phyloP scores from a whole-genome alignment of 2,329 filamentous ascomycete genomes.

The Pestalotiopsis fici region DNA sequence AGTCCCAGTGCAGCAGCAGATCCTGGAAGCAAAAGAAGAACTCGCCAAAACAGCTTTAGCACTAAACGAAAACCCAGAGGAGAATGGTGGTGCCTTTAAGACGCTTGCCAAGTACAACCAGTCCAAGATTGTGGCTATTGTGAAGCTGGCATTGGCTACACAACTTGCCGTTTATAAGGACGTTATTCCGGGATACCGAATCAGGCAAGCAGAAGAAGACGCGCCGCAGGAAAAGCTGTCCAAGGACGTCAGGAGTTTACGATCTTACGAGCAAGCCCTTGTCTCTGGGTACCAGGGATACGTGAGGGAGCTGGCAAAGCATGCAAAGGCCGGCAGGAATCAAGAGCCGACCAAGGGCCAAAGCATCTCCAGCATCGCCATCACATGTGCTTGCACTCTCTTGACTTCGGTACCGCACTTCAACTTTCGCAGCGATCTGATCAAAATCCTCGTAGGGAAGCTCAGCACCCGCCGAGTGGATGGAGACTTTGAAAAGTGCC shows the following conservation, averaged over 20 bases:
- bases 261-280: slow-evolving; percentile 84
- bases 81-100: slow-evolving; percentile 80
- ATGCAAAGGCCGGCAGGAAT: slow-evolving; percentile 58
- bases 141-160: slow-evolving; percentile 83
- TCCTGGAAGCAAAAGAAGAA: slow-evolving; percentile 87
- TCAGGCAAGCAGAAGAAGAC: slow-evolving; percentile 78
- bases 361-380: slow-evolving; percentile 71
- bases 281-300: slow-evolving; percentile 85
- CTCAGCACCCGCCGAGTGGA: slow-evolving; percentile 74
- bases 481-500: slow-evolving; percentile 75
- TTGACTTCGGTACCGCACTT: slow-evolving; percentile 88
- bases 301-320: slow-evolving; percentile 70
- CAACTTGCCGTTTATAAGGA: slow-evolving; percentile 93
- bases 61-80: slow-evolving; percentile 91
- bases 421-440: slow-evolving; percentile 87
- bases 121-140: slow-evolving; percentile 70
- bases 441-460: slow-evolving; percentile 85
- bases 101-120: slow-evolving; percentile 73
- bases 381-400: slow-evolving; percentile 82
- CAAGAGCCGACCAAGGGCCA: slow-evolving; percentile 40
- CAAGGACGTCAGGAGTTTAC: slow-evolving; percentile 83
- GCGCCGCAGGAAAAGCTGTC: slow-evolving; percentile 79
- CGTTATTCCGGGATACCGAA: slow-evolving; percentile 93
- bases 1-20: slow-evolving; percentile 75
- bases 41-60: slow-evolving; percentile 78